Evolutionary conservation across 345 rosid species (phyloP).

Genomic region (Melaleuca alternifolia): DNA sequence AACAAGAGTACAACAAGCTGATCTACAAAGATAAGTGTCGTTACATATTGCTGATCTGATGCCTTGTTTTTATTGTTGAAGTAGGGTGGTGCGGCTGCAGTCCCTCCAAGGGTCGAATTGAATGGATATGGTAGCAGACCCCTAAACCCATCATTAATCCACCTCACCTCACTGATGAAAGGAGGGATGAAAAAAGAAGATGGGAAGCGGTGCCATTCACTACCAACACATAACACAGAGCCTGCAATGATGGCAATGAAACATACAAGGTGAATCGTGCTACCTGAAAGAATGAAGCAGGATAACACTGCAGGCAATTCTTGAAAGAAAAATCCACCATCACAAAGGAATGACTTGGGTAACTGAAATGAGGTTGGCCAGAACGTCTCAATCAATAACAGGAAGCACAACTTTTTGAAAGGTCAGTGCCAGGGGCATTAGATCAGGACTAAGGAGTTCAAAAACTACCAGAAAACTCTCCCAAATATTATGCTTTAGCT

Average conservation of each 20-base stretch:
- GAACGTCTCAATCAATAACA: not conserved
- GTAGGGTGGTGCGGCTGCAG: slow-evolving; percentile 78
- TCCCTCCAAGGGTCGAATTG: slow-evolving; percentile 80
- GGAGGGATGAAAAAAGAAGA: slow-evolving; percentile 86
- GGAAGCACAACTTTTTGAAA: not conserved
- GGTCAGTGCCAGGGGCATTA: not conserved
- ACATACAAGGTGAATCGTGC: not conserved
- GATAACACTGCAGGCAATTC: not conserved
- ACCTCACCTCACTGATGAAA: slow-evolving; percentile 55
- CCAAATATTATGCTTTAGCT: not conserved
- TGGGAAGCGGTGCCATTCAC: slow-evolving; percentile 98
- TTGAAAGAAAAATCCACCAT: not conserved
- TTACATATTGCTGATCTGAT: slow-evolving; percentile 76
- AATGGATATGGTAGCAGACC: slow-evolving; percentile 95
- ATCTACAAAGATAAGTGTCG: not conserved
- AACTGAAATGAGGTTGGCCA: not conserved
- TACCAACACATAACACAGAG: slow-evolving; percentile 87
- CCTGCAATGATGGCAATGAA: slow-evolving; percentile 27
- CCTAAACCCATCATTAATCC: slow-evolving; percentile 94
- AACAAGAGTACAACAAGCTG: not conserved
- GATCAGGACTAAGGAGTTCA: not conserved
- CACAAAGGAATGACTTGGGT: not conserved
- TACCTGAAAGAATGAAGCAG: not conserved
- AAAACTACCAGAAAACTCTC: not conserved
- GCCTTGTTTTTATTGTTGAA: slow-evolving; percentile 91